These are phyloP conservation scores for Omphalotus olearius DNA, from an alignment of 1,284 basidiomycete genomes.

Conservation along the genomic window DNA sequence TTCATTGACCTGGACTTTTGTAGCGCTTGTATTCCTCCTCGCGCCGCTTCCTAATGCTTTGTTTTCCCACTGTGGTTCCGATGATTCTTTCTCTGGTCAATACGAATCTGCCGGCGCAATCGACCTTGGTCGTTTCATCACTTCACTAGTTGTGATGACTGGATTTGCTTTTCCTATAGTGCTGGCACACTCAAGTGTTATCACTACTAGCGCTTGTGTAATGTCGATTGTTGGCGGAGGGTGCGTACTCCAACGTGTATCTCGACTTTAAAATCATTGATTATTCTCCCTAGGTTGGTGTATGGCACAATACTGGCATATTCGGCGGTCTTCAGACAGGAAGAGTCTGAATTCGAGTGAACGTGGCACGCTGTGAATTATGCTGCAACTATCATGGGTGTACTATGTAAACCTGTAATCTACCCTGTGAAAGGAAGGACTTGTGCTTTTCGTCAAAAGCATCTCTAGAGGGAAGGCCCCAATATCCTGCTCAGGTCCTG, in stretches of 20 bases:
- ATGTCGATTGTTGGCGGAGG: constrained; percentile 95
- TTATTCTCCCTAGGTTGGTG: constrained; percentile 57
- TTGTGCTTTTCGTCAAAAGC: too few species aligned
- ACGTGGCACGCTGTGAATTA: constrained; percentile 18
- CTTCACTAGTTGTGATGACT: constrained; percentile 84
- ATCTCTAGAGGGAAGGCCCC: too few species aligned
- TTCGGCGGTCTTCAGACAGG: constrained; percentile 78
- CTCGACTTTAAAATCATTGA: constrained; percentile 7
- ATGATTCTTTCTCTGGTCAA: constrained; percentile 73
- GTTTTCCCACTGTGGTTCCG: constrained; percentile 78
- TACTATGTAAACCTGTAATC: constrained; percentile 13
- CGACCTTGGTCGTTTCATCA: constrained; percentile 90
- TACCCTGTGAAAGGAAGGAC: neutral
- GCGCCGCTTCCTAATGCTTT: constrained; percentile 95
- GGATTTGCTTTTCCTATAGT: constrained; percentile 93
- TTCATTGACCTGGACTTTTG: constrained; percentile 1
- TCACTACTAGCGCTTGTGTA: constrained; percentile 79
- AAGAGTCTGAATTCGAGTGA: constrained; percentile 70
- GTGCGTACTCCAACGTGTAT: constrained; percentile 37
- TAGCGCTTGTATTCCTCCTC: constrained; percentile 92
- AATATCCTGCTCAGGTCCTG: too few species aligned
- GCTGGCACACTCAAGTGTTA: constrained; percentile 89
- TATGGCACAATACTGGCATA: constrained; percentile 93
- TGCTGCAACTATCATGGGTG: constrained; percentile 11
- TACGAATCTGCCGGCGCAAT: constrained; percentile 59